Base-by-base conservation (phyloP, 2,329 filamentous ascomycete genomes). In the Alternaria gansuensis region DNA sequence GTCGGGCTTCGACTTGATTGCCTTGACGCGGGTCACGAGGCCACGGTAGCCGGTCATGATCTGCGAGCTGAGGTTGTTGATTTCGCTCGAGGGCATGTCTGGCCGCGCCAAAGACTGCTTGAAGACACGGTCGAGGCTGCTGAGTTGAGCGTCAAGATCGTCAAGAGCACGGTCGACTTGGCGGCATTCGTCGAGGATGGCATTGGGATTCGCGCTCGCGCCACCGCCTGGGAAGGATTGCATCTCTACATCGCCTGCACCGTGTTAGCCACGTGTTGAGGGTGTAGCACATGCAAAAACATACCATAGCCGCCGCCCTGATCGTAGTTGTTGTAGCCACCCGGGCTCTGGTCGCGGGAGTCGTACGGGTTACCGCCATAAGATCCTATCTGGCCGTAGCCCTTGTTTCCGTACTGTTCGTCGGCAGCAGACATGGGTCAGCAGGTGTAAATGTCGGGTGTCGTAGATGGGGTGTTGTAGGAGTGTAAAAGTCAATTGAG, bases 31-130 rank as follows among this genome's bases (percentile, higher is more conserved):
- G 52, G 90, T 87, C 56, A 90, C 91, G 57, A 98, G 85, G 59
- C 85, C 86, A 63, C 91, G 89, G 83, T 96, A 97, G 54, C 88
- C 83, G 51, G 86, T 86, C 88, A 96, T 96, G 67, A 93, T 94
- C 65, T 94, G 89, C 43, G 88, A 84, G 66, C 88, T 90, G 57
- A 93, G 83, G 56, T 82, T 81, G 63, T 96, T 91, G 65, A 97
- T 86, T 60, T 86, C 83, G 70, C 88, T 90, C 53, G 87, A 86
- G 40, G 87, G 87, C 68, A 88, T 88, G 74, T 93, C 90, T 60
- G 90, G 87, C 70, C 92, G 90, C 71, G 88, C 86, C 64, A 97
- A 86, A 33, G 88, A 86, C 63, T 87, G 84, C 73, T 86, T 85
- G 75, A 94, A 91, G 36, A 92, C 83, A 76, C 84, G 84, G 70